Base-by-base conservation (phyloP, 2,329 filamentous ascomycete species). In the Scolecobasidium constrictum region DNA sequence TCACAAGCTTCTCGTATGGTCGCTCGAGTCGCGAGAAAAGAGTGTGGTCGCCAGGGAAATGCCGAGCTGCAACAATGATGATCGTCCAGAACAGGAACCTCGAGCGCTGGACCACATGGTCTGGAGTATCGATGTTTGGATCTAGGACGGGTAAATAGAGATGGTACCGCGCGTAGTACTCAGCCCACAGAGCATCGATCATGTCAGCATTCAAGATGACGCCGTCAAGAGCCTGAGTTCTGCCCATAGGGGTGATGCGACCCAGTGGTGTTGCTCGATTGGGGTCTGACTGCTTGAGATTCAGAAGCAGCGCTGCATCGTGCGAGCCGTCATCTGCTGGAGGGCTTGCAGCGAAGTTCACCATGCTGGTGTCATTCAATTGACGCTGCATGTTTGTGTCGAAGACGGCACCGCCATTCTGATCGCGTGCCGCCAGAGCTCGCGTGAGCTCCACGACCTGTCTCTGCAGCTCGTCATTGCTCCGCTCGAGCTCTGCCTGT, bases 61-160 rank as follows among this genome's bases (percentile, higher is more conserved):
- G 78, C 40, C 84, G 77, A 34, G 83, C 77, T 17, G 83, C 83
- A 43, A 87, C 79, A 26, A 82, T 75, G 36, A 88, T 69, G 46
- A 90, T 81, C 38, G 83, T 75, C 87, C 87, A 94, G 62, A 94
- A 94, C 1, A 94, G 72, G 12, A 94, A 69, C 3, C 80, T 78
- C 40, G 86, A 83, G 53, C 90, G 81, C 46, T 79, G 73, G 55
- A 83, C 83, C 57, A 85, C 92, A 45, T 78, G 69, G 37, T 92
- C 82, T 2, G 86, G 81, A 1, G 74, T 64, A 49, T 80, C 77
- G 7, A 17, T 15, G n/a, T 69, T 57, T 4, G 77, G 70, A 52
- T 79, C 82, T 49, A 90, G 72, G 54, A 90, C 83, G 1, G 84
- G 83, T 13, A 90, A 64, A 56, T 84, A 90, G 1, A 77, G 79